Conservation (phyloP, 2,329 filamentous ascomycete genomes). For the Neofusicoccum sp. region DNA sequence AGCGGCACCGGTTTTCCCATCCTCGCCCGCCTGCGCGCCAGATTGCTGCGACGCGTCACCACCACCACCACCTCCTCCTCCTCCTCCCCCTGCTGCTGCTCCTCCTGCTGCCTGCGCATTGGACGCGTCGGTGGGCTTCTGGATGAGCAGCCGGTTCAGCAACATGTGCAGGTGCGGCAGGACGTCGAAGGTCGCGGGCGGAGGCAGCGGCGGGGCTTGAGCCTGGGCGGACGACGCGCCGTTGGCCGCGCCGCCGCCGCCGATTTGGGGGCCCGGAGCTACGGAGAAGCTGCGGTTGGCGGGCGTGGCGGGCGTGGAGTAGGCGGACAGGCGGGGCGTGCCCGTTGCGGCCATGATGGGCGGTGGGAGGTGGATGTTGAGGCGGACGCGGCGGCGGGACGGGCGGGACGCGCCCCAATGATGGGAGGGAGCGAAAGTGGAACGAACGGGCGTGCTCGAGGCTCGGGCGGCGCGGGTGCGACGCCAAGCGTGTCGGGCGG, state of each 20-base stretch:
- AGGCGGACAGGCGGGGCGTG: conserved; percentile 14
- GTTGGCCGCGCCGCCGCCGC: background rate
- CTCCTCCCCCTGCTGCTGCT: conserved; percentile 27
- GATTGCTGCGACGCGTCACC: background rate
- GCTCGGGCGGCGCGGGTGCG: background rate
- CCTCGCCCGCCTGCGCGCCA: too few species aligned
- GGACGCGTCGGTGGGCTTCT: conserved; percentile 25
- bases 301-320: conserved; percentile 12
- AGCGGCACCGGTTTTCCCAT: too few species aligned
- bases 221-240: conserved; percentile 2
- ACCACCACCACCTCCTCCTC: conserved; percentile 16
- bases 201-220: conserved; percentile 63
- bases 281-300: conserved; percentile 3
- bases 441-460: background rate
- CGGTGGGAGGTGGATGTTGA: background rate
- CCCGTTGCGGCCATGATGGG: conserved; percentile 17
- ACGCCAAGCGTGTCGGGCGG: background rate
- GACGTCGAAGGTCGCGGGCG: conserved; percentile 82
- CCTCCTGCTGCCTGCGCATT: conserved; percentile 35
- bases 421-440: background rate
- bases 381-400: background rate
- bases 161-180: conserved; percentile 80
- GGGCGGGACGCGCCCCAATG: background rate
- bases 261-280: background rate
- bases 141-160: conserved; percentile 67